Base-by-base conservation (phyloP, 2,329 filamentous ascomycete species). In the Claviceps sp. region DNA sequence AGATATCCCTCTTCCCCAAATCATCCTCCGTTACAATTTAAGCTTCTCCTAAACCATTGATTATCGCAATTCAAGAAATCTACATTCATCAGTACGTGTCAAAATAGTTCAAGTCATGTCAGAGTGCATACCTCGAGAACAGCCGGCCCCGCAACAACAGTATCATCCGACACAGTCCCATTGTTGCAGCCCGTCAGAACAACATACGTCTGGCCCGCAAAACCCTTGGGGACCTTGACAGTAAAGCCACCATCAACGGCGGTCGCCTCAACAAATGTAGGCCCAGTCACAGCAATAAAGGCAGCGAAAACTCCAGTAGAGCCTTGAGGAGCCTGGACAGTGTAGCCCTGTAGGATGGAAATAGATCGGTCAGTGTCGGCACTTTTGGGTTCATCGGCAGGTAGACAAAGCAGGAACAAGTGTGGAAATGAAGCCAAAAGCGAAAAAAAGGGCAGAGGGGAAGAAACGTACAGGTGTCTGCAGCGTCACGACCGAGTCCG, bases 111-210 rank as follows among this genome's bases (percentile, higher is more conserved):
- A 26, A 8, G 26, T 26, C 26, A 26, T 26, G 26, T 26, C 26
- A 26, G 26, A 26, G 7, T 26, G 16, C 22, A 22, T 50, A 55
- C 52, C 60, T 69, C 66, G 30, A 68, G 44, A 40, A 69, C 58
- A 8, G 60, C 65, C 16, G 67, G 65, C 17, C 65, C 65, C 10
- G 64, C 64, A 42, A 65, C 61, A 40, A 64, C 64, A 49, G 66
- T 69, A 52, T 62, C 64, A 53, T 68, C 63, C 10, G 55, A 56
- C 14, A 64, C 63, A 2, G 54, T 52, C 13, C 55, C 65, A 52
- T 68, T 62, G 51, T 68, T 62, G 38, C 64, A 65, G 17, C 63
- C 65, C 43, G 58, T 62, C 34, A 69, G 58, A 14, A 68, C 63
- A 30, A 64, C 59, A 54, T 69, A 69, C 8, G 65, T 62, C 59